These are phyloP conservation scores for Oleoguttula mirabilis DNA, from an alignment of 495 filamentous ascomycete species.

Conservation along the genomic window DNA sequence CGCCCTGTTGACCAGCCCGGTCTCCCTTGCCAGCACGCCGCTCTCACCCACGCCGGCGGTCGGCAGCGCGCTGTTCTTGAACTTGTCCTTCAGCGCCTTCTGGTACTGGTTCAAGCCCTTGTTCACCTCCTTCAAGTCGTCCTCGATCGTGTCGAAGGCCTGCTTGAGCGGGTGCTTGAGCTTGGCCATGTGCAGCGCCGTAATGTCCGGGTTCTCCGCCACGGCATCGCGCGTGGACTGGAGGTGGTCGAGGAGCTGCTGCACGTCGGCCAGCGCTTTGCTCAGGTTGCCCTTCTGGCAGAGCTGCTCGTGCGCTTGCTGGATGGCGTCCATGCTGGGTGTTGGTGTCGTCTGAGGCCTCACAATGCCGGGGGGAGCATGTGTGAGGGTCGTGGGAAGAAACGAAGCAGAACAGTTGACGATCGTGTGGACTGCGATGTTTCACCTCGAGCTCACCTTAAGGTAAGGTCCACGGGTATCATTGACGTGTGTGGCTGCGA, in stretches of 20 bases:
- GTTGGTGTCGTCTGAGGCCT: neutral
- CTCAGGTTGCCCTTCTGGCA: constrained; percentile 55
- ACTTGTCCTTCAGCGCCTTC: constrained; percentile 66
- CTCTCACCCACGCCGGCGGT: constrained; percentile 27
- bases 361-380: no score
- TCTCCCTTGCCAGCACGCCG: constrained; percentile 54
- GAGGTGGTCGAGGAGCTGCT: constrained; percentile 66
- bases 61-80: constrained; percentile 45
- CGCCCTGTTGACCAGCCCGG: constrained; percentile 71
- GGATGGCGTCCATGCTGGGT: constrained; percentile 45
- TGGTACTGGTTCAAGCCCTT: constrained; percentile 65
- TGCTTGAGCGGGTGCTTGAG: constrained; percentile 71
- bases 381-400: no score
- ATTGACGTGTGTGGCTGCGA: no score
- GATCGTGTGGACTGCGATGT: no score
- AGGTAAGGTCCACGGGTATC: no score
- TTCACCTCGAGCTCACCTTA: no score
- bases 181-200: constrained; percentile 61
- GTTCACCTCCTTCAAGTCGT: constrained; percentile 67
- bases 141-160: constrained; percentile 64
- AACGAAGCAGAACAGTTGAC: no score
- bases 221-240: constrained; percentile 50
- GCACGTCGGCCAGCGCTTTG: constrained; percentile 62
- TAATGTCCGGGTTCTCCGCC: constrained; percentile 51
- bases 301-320: constrained; percentile 47